Conservation (phyloP, 164 flowering plant genomes). For the Tinospora cordifolia region DNA sequence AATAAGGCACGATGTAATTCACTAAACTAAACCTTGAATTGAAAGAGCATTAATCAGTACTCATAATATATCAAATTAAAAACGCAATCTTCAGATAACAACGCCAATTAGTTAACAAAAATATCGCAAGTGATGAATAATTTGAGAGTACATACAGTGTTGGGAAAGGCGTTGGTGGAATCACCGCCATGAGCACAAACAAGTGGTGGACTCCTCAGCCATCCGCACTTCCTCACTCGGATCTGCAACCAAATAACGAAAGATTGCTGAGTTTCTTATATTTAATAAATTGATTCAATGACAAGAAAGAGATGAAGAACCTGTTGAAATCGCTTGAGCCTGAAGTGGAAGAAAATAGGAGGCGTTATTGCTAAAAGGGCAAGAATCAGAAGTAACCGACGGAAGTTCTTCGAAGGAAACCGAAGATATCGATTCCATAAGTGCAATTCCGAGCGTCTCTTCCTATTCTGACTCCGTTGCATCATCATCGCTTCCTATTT, state of each 20-base stretch:
- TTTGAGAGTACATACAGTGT: slow-evolving; percentile 47
- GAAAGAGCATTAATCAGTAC: too few relatives aligned
- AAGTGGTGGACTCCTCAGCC: slow-evolving; percentile 75
- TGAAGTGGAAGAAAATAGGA: slow-evolving; percentile 74
- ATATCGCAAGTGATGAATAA: too few relatives aligned
- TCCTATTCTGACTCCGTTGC: slow-evolving; percentile 4
- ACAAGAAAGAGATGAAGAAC: slow-evolving; percentile 18
- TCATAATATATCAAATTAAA: too few relatives aligned
- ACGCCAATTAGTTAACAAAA: too few relatives aligned
- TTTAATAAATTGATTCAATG: background rate
- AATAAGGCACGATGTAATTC: too few relatives aligned
- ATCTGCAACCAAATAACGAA: slow-evolving; percentile 34
- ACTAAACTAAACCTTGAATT: too few relatives aligned
- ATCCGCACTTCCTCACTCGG: slow-evolving; percentile 54
- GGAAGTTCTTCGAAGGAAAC: slow-evolving; percentile 11
- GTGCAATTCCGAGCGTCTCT: background rate
- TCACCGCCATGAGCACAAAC: slow-evolving; percentile 99
- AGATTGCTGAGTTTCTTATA: too few relatives aligned
- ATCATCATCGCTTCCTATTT: background rate
- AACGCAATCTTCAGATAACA: too few relatives aligned
- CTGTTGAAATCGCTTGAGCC: slow-evolving; percentile 57
- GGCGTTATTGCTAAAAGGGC: slow-evolving; percentile 58
- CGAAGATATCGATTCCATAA: slow-evolving; percentile 15
- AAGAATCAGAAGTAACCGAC: slow-evolving; percentile 31
- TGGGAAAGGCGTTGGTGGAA: slow-evolving; percentile 70